Conservation (phyloP, 2,329 filamentous ascomycete species). For the Fusarium sp. region DNA sequence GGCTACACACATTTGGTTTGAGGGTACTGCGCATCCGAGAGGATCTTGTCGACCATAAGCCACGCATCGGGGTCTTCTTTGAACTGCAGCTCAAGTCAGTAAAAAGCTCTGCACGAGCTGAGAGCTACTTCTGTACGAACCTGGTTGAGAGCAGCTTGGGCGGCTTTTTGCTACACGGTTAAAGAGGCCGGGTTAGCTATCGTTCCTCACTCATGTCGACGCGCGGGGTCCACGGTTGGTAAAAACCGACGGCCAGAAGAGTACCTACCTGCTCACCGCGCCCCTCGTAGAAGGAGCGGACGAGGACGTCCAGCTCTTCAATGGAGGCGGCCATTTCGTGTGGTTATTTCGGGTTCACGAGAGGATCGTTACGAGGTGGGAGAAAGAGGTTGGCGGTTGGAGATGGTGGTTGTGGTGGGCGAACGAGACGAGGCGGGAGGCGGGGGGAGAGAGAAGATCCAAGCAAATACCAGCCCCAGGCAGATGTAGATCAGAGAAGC, state of each 20-base stretch:
- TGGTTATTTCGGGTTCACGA: constrained; percentile 31
- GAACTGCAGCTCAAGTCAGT: constrained; percentile 69
- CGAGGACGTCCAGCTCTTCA: constrained; percentile 94
- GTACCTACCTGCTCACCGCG: constrained; percentile 85
- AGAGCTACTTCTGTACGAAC: constrained; percentile 59
- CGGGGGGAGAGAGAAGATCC: constrained; percentile 43
- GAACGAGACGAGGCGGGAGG: constrained; percentile 17
- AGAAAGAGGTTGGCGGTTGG: constrained; percentile 36
- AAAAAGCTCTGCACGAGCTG: not conserved
- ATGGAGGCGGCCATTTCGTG: constrained; percentile 75
- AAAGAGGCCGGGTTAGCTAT: constrained; percentile 34
- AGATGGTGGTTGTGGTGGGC: constrained; percentile 37
- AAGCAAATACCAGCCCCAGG: constrained; percentile 41
- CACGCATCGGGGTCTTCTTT: constrained; percentile 99
- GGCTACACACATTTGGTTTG: constrained; percentile 89
- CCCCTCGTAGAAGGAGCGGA: constrained; percentile 97
- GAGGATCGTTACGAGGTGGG: constrained; percentile 42
- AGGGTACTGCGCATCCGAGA: constrained; percentile 89
- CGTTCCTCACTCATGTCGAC: constrained; percentile 18
- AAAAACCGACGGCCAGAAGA: constrained; percentile 25
- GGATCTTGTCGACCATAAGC: constrained; percentile 96
- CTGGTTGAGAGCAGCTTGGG: constrained; percentile 92
- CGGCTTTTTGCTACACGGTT: constrained; percentile 87
- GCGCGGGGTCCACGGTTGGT: constrained; percentile 32
- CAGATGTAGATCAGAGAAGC: constrained; percentile 32